Base-by-base conservation (phyloP, 148 eudicot genomes). In the Hydrangea macrophylla region DNA sequence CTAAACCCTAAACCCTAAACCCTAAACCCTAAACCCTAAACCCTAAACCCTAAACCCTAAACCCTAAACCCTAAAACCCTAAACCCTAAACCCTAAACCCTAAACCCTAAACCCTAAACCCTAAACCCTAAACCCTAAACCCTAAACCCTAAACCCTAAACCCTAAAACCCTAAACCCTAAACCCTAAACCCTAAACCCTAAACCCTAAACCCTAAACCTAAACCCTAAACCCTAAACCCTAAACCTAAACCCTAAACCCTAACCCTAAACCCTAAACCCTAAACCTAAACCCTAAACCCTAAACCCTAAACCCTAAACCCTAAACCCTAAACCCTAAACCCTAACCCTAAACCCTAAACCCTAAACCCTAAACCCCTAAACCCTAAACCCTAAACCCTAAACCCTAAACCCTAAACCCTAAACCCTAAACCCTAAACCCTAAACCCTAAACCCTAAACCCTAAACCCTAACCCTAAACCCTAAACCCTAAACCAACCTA, bases 341-440 rank as follows among this genome's bases (percentile, higher is more conserved):
- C 69, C 50, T 30, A 65, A 65, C 69, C 69, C 69, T 65, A 65
- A 65, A 48, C 69, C 69, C 69, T 44, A 65, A n/a, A n/a, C n/a
- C n/a, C n/a, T n/a, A n/a, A n/a, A n/a, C n/a, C n/a, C n/a, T n/a
- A n/a, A n/a, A n/a, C 48, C 23, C 69, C 69, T 25, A 12, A 65
- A 65, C 26, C 69, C 69, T 32, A 22, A 65, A 65, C 48, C 69
- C 69, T 32, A 22, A 65, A 65, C 26, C 75, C 74, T 48, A 70
- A 70, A 58, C 74, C 74, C 61, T 60, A 70, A 70, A 66, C 74
- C 74, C 61, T 45, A 70, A 70, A 66, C 74, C 74, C 61, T 60
- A 70, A 60, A 66, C 57, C 31, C 24, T 48, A 45, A 48, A 57
- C 57, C 20, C 11, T 48, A 45, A 27, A 57, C 57, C 20, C 11